Evolutionary conservation across 768 basidiomycete genomes (phyloP).

Genomic region (Rhodotorula taiwanensis): DNA sequence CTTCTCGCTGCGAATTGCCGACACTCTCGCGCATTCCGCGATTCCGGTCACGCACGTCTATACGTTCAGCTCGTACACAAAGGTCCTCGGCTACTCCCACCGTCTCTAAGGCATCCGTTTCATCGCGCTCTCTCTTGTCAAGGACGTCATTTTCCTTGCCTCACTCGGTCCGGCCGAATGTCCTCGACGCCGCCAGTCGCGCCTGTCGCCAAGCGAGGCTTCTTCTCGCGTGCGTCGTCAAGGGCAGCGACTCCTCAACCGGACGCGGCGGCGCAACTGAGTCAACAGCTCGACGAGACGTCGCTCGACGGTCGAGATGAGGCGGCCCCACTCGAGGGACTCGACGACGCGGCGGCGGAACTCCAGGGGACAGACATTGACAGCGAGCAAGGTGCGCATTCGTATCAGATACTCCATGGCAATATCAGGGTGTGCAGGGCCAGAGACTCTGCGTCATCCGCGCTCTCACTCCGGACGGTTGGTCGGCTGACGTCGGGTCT

Average conservation of each 20-base stretch:
- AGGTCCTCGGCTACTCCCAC: too few relatives aligned
- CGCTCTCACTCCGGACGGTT: not conserved
- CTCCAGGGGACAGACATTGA: not conserved
- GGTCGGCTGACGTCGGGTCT: not conserved
- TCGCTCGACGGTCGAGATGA: conserved; percentile 1
- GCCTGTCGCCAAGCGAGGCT: not conserved
- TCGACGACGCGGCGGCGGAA: not conserved
- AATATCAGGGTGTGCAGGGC: too few relatives aligned
- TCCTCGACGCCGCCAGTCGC: not conserved
- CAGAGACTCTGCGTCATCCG: too few relatives aligned
- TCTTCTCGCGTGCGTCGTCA: not conserved
- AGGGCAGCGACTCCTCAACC: not conserved
- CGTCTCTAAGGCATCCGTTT: too few relatives aligned
- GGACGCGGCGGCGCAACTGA: not conserved
- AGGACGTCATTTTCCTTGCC: too few relatives aligned
- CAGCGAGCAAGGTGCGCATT: not conserved
- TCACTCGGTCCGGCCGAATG: not conserved
- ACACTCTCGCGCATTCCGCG: too few relatives aligned
- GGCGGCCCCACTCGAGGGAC: not conserved
- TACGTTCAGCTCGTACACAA: too few relatives aligned
- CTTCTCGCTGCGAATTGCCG: too few relatives aligned
- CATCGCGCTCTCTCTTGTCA: too few relatives aligned
- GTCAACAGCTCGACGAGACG: not conserved
- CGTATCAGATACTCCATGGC: too few relatives aligned
- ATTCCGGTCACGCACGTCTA: too few relatives aligned